A percentile compares a stretch with the other conserved stretches of the same genome.
Evolutionary conservation across 108 stramenopile species (phyloP).

Genomic region (Skeletonema potamos): DNA sequence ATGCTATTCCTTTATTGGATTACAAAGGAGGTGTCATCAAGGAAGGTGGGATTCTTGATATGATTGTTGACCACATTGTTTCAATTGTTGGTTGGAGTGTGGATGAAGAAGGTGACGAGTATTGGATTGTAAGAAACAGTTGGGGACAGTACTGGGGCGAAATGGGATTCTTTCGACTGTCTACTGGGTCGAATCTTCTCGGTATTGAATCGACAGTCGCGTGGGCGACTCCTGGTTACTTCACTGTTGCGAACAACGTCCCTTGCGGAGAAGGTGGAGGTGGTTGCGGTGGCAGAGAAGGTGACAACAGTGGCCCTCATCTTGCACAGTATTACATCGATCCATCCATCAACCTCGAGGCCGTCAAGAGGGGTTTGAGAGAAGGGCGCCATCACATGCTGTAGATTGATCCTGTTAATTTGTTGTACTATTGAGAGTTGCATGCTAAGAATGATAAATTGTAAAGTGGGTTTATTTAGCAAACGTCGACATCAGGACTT

Average conservation of each 20-base stretch:
- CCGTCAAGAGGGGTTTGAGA: neutral
- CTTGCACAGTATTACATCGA: slow-evolving; percentile 10
- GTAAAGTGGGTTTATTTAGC: neutral
- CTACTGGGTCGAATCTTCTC: slow-evolving; percentile 67
- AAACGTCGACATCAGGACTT: slow-evolving; percentile 68
- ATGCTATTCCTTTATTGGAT: slow-evolving; percentile 64
- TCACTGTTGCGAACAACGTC: slow-evolving; percentile 43
- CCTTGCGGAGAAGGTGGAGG: slow-evolving; percentile 59
- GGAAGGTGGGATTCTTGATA: slow-evolving; percentile 42
- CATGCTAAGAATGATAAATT: neutral
- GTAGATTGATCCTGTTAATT: neutral
- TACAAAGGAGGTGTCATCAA: slow-evolving; percentile 78
- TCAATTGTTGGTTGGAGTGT: slow-evolving; percentile 90
- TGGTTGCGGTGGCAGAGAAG: slow-evolving; percentile 36
- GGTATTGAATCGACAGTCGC: slow-evolving; percentile 69
- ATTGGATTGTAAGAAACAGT: slow-evolving; percentile 92
- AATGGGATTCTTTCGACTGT: slow-evolving; percentile 63
- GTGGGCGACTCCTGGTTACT: slow-evolving; percentile 78
- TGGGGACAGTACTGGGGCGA: slow-evolving; percentile 71
- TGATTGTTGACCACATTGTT: slow-evolving; percentile 80
- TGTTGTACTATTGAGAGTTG: neutral
- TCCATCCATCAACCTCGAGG: slow-evolving; percentile 4
- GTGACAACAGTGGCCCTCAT: neutral
- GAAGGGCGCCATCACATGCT: neutral
- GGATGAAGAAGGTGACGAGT: slow-evolving; percentile 44